Evolutionary conservation across 495 filamentous ascomycete genomes (phyloP).

Genomic region (Aspergillus cristatus): DNA sequence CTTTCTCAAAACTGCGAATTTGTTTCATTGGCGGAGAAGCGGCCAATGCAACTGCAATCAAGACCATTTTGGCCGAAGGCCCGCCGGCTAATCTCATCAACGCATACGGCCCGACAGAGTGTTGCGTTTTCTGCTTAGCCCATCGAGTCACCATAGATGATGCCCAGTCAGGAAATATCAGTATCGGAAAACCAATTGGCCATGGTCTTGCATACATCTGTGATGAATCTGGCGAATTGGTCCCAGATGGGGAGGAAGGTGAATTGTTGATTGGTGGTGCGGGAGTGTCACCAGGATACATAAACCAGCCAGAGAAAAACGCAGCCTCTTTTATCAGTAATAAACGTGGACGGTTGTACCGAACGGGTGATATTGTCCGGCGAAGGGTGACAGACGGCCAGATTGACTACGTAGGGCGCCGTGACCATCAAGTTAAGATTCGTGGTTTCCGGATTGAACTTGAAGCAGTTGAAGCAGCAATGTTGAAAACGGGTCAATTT

Average conservation of each 20-base stretch:
- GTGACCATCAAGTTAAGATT: slow-evolving; percentile 43
- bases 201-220: slow-evolving; percentile 23
- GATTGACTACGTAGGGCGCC: slow-evolving; percentile 37
- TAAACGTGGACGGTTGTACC: slow-evolving; percentile 15
- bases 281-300: slow-evolving; percentile 33
- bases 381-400: slow-evolving; percentile 27
- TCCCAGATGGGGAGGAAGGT: slow-evolving; percentile 27
- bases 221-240: slow-evolving; percentile 25
- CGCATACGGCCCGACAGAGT: slow-evolving; percentile 26
- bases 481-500: slow-evolving; percentile 3
- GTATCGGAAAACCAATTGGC: slow-evolving; percentile 12
- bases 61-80: slow-evolving; percentile 8
- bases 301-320: slow-evolving; percentile 27
- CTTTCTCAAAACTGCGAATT: slow-evolving; percentile 4
- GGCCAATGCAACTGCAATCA: slow-evolving; percentile 8
- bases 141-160: slow-evolving; percentile 6
- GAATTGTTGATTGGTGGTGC: slow-evolving; percentile 35
- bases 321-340: slow-evolving; percentile 18
- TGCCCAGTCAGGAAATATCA: slow-evolving; percentile 1
- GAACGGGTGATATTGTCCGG: slow-evolving; percentile 38
- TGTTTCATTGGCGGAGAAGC: slow-evolving; percentile 15
- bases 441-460: slow-evolving; percentile 42
- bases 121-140: slow-evolving; percentile 6
- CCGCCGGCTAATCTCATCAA: slow-evolving; percentile 18
- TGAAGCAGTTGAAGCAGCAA: slow-evolving; percentile 31